These are phyloP conservation scores for Cladorrhinum samala DNA, from an alignment of 495 filamentous ascomycete species.

Conservation along the genomic window DNA sequence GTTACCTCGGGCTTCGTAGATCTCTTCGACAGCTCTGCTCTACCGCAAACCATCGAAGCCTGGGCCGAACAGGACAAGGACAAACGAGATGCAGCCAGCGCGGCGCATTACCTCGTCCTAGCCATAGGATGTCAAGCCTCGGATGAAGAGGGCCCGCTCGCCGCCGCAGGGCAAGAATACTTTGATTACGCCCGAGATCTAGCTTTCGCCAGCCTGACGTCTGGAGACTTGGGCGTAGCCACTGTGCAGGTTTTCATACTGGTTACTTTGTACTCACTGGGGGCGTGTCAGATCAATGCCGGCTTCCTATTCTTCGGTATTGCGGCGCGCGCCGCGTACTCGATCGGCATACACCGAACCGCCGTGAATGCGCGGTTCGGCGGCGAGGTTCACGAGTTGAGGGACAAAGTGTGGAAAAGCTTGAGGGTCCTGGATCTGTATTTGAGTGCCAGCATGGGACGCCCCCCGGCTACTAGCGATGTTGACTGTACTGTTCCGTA, in stretches of 20 bases:
- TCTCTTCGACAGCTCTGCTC: conserved; percentile 30
- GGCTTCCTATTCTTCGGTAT: conserved; percentile 56
- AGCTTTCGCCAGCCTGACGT: conserved; percentile 48
- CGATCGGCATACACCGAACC: conserved; percentile 55
- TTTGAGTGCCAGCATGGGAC: conserved; percentile 53
- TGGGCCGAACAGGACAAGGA: conserved; percentile 22
- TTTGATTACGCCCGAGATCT: conserved; percentile 52
- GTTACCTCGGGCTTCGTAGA: conserved; percentile 37
- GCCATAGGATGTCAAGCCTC: conserved; percentile 55
- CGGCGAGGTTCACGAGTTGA: conserved; percentile 36
- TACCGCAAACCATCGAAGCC: conserved; percentile 22
- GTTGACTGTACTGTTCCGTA: conserved; percentile 49
- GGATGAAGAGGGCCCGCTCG: conserved; percentile 23
- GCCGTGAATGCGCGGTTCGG: conserved; percentile 56
- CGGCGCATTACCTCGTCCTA: conserved; percentile 53
- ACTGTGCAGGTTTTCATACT: conserved; percentile 55
- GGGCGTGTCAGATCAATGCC: conserved; percentile 55
- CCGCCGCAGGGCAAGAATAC: conserved; percentile 42
- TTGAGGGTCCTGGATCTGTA: conserved; percentile 56
- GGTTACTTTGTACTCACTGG: conserved; percentile 55
- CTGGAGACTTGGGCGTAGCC: conserved; percentile 48
- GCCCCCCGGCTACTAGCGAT: conserved; percentile 55
- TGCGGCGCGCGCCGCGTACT: conserved; percentile 52
- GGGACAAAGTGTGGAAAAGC: conserved; percentile 58
- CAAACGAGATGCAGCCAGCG: conserved; percentile 27